These are phyloP conservation scores for Eremochloa ophiuroides DNA, from an alignment of 176 grass and related monocot genomes.

Conservation along the genomic window DNA sequence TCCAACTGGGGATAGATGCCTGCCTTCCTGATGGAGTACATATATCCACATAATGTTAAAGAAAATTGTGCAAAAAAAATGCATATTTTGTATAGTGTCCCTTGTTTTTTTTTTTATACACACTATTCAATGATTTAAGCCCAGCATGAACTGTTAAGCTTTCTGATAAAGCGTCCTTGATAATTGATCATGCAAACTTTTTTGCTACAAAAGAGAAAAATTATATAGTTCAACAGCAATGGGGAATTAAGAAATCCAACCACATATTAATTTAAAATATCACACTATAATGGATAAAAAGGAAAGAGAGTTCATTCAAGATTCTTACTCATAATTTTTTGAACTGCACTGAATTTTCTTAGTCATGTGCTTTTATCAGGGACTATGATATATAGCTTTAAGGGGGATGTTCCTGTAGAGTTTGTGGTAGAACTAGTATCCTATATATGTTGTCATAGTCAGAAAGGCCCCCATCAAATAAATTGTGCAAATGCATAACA, in stretches of 20 bases:
- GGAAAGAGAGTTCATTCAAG: neutral
- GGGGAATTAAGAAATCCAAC: neutral
- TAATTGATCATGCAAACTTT: neutral
- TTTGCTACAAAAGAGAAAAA: neutral
- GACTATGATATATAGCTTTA: neutral
- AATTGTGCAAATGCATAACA: slow-evolving; percentile 33
- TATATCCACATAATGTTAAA: neutral
- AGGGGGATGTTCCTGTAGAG: neutral
- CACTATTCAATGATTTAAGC: neutral
- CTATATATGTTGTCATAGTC: slow-evolving; percentile 24
- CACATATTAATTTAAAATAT: neutral
- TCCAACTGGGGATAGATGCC: slow-evolving; percentile 5
- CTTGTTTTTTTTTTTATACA: neutral
- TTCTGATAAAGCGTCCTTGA: neutral
- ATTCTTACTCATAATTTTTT: neutral
- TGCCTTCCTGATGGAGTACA: neutral
- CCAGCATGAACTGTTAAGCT: neutral
- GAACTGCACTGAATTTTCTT: neutral
- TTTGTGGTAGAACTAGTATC: neutral
- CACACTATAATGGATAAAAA: neutral
- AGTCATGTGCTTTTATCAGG: neutral
- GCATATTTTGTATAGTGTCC: neutral
- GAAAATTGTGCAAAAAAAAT: neutral
- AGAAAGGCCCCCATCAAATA: slow-evolving; percentile 26
- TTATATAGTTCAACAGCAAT: no score